Percentiles rank a stretch among this genome's conserved stretches.
Evolutionary conservation across 331 rosid genomes (phyloP).

Genomic region (Arachis monticola): DNA sequence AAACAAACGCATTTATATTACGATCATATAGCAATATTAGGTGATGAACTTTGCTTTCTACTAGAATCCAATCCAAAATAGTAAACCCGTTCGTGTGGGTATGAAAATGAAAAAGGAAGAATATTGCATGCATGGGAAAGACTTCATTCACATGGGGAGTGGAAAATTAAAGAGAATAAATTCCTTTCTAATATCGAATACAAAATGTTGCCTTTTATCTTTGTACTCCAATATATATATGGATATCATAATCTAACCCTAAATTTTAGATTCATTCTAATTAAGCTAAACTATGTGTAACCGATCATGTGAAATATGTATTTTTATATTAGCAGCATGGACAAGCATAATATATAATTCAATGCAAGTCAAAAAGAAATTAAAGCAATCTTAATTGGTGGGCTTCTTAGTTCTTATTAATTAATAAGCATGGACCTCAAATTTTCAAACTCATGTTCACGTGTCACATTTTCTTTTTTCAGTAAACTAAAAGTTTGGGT

Average conservation of each 20-base stretch:
- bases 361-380: conserved; percentile 15
- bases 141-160: neutral
- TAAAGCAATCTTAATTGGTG: neutral
- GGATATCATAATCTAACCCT: conserved; percentile 4
- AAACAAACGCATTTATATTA: too few species aligned
- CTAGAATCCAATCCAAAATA: neutral
- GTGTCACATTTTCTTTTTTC: too few species aligned
- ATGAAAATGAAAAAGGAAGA: neutral
- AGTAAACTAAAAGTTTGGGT: too few species aligned
- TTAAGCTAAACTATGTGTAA: neutral
- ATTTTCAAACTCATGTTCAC: too few species aligned
- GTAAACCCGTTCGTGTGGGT: too few species aligned
- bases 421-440: too few species aligned
- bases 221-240: neutral
- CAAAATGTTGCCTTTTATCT: conserved; percentile 7
- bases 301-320: neutral
- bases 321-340: neutral
- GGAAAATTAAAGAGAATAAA: conserved; percentile 9
- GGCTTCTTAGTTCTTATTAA: neutral
- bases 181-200: neutral
- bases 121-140: neutral
- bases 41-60: neutral
- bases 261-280: conserved; percentile 4
- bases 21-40: too few species aligned
- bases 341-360: conserved; percentile 9